Percentiles rank a stretch among this genome's conserved stretches.
These are phyloP conservation scores for Ophiocordyceps camponoti-leonardi DNA, from an alignment of 2,329 filamentous ascomycete species.

Conservation along the genomic window DNA sequence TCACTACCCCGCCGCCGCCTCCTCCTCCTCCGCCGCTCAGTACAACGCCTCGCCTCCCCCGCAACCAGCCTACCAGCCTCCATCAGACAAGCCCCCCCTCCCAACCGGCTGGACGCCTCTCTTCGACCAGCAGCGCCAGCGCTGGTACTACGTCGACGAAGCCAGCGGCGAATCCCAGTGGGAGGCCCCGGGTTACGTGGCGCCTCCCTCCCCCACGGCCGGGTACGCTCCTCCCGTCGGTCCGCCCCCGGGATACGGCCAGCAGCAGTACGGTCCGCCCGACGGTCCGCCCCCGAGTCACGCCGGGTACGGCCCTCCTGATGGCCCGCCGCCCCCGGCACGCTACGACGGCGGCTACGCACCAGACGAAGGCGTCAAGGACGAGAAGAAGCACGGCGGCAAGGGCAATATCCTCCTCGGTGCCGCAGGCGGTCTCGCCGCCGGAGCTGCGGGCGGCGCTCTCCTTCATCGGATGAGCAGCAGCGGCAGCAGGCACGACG, in stretches of 20 bases:
- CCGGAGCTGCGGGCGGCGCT: conserved; percentile 39
- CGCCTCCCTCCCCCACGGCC: conserved; percentile 7
- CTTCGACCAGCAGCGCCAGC: conserved; percentile 42
- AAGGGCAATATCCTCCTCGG: conserved; percentile 38
- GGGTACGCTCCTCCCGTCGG: conserved; percentile 7
- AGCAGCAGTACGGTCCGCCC: background rate
- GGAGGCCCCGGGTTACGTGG: conserved; percentile 32
- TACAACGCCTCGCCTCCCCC: conserved; percentile 7
- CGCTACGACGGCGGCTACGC: conserved; percentile 3
- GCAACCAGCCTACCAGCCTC: conserved; percentile 15
- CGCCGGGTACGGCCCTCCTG: background rate
- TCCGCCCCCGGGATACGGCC: conserved; percentile 8
- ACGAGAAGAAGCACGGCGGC: conserved; percentile 21
- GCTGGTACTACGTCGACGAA: conserved; percentile 49
- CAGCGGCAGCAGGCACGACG: conserved; percentile 5
- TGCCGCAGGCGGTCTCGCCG: conserved; percentile 40
- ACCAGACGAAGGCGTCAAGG: conserved; percentile 1
- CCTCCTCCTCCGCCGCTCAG: conserved; percentile 4
- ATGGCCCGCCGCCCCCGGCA: background rate
- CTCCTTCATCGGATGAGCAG: conserved; percentile 35
- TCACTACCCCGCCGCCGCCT: conserved; percentile 1
- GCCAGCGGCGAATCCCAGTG: conserved; percentile 45
- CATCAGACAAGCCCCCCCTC: conserved; percentile 28
- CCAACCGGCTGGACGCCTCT: conserved; percentile 44
- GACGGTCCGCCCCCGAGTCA: background rate